These are phyloP conservation scores for Porcisia hertigi DNA, from an alignment of 208 protist genomes.

Conservation along the genomic window DNA sequence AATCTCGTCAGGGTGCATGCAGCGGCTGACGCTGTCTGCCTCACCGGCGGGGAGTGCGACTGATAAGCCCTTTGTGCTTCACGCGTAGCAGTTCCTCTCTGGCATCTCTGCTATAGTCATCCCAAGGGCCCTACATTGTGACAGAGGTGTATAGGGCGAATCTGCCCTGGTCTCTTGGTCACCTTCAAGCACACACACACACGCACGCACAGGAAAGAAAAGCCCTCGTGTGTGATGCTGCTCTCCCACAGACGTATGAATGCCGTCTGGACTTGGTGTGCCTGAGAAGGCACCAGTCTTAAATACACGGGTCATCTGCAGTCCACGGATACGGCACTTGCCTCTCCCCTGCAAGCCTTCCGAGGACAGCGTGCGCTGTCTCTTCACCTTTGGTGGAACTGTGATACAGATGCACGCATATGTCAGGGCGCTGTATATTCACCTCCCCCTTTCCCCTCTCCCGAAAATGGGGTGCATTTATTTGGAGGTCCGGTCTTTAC, in stretches of 20 bases:
- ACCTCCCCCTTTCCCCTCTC: neutral
- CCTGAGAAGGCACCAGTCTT: neutral
- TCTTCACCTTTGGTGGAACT: neutral
- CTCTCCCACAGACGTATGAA: neutral
- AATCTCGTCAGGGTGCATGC: conserved; percentile 46
- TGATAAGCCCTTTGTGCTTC: conserved; percentile 31
- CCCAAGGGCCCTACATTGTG: neutral
- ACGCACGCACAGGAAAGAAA: too few relatives aligned
- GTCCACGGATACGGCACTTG: neutral
- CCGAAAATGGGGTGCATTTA: neutral
- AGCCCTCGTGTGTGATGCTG: neutral
- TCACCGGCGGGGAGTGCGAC: conserved; percentile 25
- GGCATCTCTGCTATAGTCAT: conserved; percentile 24
- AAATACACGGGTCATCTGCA: neutral
- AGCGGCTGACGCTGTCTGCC: conserved; percentile 38
- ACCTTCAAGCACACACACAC: neutral
- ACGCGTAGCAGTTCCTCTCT: conserved; percentile 43
- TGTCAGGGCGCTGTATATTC: neutral
- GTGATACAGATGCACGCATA: neutral
- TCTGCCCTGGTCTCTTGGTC: neutral
- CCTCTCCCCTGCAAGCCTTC: neutral
- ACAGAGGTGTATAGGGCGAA: neutral
- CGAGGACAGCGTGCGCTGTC: neutral
- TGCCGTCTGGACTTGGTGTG: neutral
- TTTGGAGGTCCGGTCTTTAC: neutral